Percentiles rank a stretch among this genome's conserved stretches.
These are phyloP conservation scores for Daldinia caldariorum DNA, from an alignment of 495 filamentous ascomycete genomes.

Conservation along the genomic window DNA sequence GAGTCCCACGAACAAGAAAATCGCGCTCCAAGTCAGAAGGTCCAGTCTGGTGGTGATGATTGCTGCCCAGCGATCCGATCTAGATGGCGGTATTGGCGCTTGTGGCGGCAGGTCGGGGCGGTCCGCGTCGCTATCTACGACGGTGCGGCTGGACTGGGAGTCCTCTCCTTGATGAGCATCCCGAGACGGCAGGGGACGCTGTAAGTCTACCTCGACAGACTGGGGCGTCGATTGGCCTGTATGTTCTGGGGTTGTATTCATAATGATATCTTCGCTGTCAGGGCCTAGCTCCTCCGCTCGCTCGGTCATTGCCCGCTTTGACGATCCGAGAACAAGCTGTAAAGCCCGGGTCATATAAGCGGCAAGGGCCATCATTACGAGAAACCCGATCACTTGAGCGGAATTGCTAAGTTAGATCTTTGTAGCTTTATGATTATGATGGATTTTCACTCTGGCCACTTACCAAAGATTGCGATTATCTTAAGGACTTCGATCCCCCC, in stretches of 20 bases:
- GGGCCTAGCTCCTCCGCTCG: constrained; percentile 60
- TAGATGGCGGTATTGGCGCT: constrained; percentile 52
- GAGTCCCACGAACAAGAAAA: constrained; percentile 60
- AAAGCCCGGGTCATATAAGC: constrained; percentile 62
- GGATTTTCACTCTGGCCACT: constrained; percentile 24
- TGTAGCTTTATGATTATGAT: not conserved
- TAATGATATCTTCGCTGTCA: constrained; percentile 54
- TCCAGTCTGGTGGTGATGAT: constrained; percentile 55
- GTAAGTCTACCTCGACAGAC: constrained; percentile 31
- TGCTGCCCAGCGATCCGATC: constrained; percentile 58
- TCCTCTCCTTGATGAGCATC: constrained; percentile 18
- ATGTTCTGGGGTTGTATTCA: constrained; percentile 34
- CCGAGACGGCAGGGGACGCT: constrained; percentile 26
- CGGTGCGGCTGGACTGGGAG: not conserved
- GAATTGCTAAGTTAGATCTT: not conserved
- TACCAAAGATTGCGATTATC: constrained; percentile 64
- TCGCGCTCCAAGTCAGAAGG: constrained; percentile 48
- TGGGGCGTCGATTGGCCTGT: constrained; percentile 16
- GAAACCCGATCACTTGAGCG: constrained; percentile 61
- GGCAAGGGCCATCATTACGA: constrained; percentile 56
- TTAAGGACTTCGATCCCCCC: constrained; percentile 62
- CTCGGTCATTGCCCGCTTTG: constrained; percentile 59
- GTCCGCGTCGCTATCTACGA: not conserved
- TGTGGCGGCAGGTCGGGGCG: constrained; percentile 30
- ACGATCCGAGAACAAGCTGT: constrained; percentile 58